A percentile compares a stretch with the other conserved stretches of the same genome.
Evolutionary conservation across 2,329 filamentous ascomycete genomes (phyloP).

Genomic region (Claviceps quebecensis): DNA sequence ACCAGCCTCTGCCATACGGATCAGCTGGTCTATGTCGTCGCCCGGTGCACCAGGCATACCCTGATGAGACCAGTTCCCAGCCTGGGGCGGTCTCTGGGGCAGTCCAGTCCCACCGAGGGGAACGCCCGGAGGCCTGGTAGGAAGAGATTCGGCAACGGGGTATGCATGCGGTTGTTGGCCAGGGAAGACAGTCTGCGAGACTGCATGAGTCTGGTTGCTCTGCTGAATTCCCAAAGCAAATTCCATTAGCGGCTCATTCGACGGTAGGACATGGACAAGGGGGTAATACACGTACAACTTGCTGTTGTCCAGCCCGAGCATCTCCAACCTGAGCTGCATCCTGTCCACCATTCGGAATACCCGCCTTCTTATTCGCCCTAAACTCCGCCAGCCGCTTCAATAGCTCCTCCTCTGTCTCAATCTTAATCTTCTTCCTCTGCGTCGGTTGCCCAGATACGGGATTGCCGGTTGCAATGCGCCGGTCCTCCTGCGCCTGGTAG

Average conservation of each 20-base stretch:
- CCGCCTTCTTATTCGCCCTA: slow-evolving; percentile 41
- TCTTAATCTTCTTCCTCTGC: slow-evolving; percentile 55
- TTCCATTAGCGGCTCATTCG: not conserved
- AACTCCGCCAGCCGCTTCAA: slow-evolving; percentile 70
- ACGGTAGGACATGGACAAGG: not conserved
- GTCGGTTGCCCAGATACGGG: slow-evolving; percentile 51
- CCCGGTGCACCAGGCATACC: slow-evolving; percentile 18
- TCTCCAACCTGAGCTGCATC: not conserved
- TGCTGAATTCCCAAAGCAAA: slow-evolving; percentile 1
- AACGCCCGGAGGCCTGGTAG: slow-evolving; percentile 29
- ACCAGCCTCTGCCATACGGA: slow-evolving; percentile 49
- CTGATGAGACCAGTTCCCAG: slow-evolving; percentile 12
- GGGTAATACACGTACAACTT: slow-evolving; percentile 15
- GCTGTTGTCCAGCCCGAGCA: not conserved
- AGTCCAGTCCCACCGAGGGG: slow-evolving; percentile 25
- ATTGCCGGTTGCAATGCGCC: slow-evolving; percentile 72
- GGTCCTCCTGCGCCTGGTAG: slow-evolving; percentile 72
- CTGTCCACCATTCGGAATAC: not conserved
- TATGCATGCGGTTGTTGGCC: slow-evolving; percentile 17
- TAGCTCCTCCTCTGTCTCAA: slow-evolving; percentile 63
- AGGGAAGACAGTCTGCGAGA: slow-evolving; percentile 12
- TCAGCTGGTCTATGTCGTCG: slow-evolving; percentile 52
- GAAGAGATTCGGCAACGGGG: slow-evolving; percentile 27
- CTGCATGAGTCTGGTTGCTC: slow-evolving; percentile 9
- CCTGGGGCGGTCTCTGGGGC: slow-evolving; percentile 28